Base-by-base conservation (phyloP, 1,284 basidiomycete genomes). In the Microbotryum lychnidis-dioicae region DNA sequence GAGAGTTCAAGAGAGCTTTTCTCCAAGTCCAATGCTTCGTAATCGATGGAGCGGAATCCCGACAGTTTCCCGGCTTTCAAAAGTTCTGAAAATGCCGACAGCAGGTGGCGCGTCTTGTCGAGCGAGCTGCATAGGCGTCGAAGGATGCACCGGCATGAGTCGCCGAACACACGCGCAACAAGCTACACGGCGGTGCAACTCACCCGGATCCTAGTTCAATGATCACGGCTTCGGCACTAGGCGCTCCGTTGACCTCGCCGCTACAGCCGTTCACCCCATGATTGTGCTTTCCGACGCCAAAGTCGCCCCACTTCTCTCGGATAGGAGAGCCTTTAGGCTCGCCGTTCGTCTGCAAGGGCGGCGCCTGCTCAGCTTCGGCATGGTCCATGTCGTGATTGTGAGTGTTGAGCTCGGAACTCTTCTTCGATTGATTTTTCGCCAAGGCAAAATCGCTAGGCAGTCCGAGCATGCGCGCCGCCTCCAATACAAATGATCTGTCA, bases 31-130 rank as follows among this genome's bases (percentile, higher is more conserved):
- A 59, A 52, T 12, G 64, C 67, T 23, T 65, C 58, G 61, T 66
- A 64, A 50, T 63, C 61, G 64, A 58, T 63, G 64, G 70, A 23
- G 77, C 73, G 9, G 81, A 79, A 20, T 42, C 48, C 3, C 23
- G 25, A 9, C 47, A 45, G 18, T 46, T n/a, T 10, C 31, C 44
- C 1, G 59, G 44, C 45, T 63, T 53, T 4, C 14, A 69, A 37
- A 70, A 67, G 57, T 69, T 77, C 76, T 50, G 89, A 82, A 46
- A 97, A 80, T 1, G 88, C 87, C 21, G 79, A 80, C 37, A 98
- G 80, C 58, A 98, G 81, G 73, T 89, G 85, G 6, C 89, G 90
- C 1, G 93, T 97, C 80, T 97, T 94, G 72, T 89, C 83, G 47
- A 96, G 78, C 16, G 91, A 83, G 31, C 91, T 93, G 73, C 66